Percentiles rank a stretch among this genome's conserved stretches.
Evolutionary conservation across 768 basidiomycete species (phyloP).

Genomic region (Suillus subalutaceus): DNA sequence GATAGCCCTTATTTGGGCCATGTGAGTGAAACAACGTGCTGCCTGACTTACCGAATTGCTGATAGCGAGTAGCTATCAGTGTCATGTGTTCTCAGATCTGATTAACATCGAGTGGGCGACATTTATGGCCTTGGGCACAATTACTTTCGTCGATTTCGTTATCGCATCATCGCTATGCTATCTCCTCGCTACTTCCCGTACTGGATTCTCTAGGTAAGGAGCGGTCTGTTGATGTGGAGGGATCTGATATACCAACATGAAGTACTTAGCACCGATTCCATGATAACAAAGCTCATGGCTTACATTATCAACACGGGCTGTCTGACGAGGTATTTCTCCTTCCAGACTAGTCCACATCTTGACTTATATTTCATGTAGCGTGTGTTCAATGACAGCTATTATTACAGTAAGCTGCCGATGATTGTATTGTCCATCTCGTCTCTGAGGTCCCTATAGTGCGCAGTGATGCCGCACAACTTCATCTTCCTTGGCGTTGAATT

Average conservation of each 20-base stretch:
- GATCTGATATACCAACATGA: not conserved
- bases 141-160: not conserved
- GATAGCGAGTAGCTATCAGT: constrained; percentile 1
- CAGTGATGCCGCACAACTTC: not conserved
- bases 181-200: constrained; percentile 1
- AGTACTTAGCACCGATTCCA: not conserved
- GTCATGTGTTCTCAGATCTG: not conserved
- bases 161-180: constrained; percentile 1
- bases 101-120: not conserved
- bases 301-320: not conserved
- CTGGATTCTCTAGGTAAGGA: constrained; percentile 1
- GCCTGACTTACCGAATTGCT: not conserved
- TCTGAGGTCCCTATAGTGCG: not conserved
- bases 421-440: not conserved
- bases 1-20: not conserved
- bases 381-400: not conserved
- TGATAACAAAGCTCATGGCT: not conserved
- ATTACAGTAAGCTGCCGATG: not conserved
- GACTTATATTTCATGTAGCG: not conserved
- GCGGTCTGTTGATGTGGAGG: not conserved
- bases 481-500: not conserved
- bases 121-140: not conserved
- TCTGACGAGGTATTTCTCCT: not conserved
- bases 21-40: not conserved
- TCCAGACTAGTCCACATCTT: not conserved